Evolutionary conservation across 106 monocot species (phyloP).

Genomic region (Gastrodia elata): DNA sequence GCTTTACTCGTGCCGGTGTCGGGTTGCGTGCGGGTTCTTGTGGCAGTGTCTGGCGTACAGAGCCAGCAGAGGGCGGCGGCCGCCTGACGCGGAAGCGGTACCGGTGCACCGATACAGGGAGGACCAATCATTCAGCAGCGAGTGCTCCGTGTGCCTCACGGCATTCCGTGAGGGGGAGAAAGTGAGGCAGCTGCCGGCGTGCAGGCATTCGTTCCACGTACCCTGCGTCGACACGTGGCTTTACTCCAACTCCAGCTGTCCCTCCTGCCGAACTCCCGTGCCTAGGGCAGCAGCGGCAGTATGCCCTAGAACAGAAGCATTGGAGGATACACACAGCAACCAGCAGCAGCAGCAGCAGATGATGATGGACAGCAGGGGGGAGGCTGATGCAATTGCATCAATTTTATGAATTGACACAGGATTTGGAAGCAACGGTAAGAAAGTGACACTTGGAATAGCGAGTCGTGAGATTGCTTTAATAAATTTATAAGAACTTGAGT

Average conservation of each 20-base stretch:
- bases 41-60: background rate
- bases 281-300: background rate
- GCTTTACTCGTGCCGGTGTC: background rate
- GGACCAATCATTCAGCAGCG: constrained; percentile 1
- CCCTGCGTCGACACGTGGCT: constrained; percentile 24
- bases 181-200: constrained; percentile 11
- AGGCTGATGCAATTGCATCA: background rate
- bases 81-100: background rate
- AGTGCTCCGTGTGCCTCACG: constrained; percentile 19
- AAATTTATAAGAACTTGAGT: no score
- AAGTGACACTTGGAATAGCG: no score
- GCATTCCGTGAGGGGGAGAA: constrained; percentile 11
- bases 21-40: background rate
- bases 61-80: background rate
- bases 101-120: constrained; percentile 7
- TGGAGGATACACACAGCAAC: background rate
- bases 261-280: constrained; percentile 8
- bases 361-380: background rate
- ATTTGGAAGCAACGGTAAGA: background rate
- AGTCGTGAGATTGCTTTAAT: no score
- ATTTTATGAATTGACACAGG: background rate
- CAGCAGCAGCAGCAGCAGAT: background rate
- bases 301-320: background rate
- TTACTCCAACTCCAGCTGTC: constrained; percentile 14
- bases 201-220: constrained; percentile 18